Base-by-base conservation (phyloP, 2,329 filamentous ascomycete species). In the Reticulascus tulasneorum region DNA sequence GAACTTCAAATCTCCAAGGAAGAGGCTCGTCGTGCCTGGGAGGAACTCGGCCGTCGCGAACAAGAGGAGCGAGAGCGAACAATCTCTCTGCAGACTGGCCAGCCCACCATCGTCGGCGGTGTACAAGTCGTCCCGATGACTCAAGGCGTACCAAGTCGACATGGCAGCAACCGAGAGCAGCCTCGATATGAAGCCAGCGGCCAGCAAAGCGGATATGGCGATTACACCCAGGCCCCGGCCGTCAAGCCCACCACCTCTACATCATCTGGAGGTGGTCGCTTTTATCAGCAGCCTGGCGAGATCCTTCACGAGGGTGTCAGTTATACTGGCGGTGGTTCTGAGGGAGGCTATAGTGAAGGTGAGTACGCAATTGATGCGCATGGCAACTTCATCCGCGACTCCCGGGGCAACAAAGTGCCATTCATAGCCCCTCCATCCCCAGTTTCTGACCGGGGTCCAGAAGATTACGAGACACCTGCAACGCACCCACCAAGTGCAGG, bases 91-190 rank as follows among this genome's bases (percentile, higher is more conserved):
- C 82, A 93, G 51, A 84, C 86, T 45, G 93, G 93, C 7, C 81
- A 89, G 42, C 86, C 91, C 11, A 96, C 89, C 2, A 72, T 94
- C 31, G 86, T 98, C 8, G 89, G 90, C 31, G 91, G 91, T 26
- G 88, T 97, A 10, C 90, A 96, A 54, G 93, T 98, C 10, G 86
- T 97, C 13, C 93, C 93, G 7, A 94, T 94, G 86, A 82, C 82
- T 29, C 82, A 84, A 47, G 82, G 82, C 9, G 71, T 81, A 10
- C 71, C 75, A 4, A 77, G 73, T 51, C 74, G 75, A 39, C 66
- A 72, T 32, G 59, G 62, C 33, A 73, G 64, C 46, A 59, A 63
- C 26, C 62, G 66, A 33, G 62, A 69, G 19, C 58, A 62, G 33
- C 39, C 52, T 35, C 48, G 56, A 38, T 45, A 45, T 15, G 45